phyloP scores from a whole-genome alignment of 768 basidiomycete species.

The Trametes cubensis region DNA sequence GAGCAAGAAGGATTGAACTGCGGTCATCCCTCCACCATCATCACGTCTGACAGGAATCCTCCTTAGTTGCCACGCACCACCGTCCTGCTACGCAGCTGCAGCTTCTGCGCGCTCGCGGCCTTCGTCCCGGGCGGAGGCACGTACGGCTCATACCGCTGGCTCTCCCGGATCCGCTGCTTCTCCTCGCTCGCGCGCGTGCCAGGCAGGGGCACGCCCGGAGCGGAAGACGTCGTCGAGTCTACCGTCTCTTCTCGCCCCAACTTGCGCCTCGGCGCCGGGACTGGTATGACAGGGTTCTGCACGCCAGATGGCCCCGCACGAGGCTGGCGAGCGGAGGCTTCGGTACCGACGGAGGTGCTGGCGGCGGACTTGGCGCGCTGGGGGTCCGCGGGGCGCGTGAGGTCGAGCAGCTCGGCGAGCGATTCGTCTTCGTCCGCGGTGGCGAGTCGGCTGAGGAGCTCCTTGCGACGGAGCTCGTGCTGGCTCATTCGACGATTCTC shows the following conservation, averaged over 20 bases:
- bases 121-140: slow-evolving; percentile 21
- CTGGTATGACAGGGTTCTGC: neutral
- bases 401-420: slow-evolving; percentile 5
- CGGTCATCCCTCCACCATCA: too few species aligned
- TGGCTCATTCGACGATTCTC: neutral
- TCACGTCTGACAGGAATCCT: too few species aligned
- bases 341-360: too few species aligned
- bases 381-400: neutral
- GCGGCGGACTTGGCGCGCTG: neutral
- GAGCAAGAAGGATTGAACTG: neutral
- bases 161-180: slow-evolving; percentile 16
- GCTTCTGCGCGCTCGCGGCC: slow-evolving; percentile 14
- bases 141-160: slow-evolving; percentile 8
- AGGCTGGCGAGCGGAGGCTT: too few species aligned
- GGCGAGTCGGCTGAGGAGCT: neutral
- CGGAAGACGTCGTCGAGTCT: slow-evolving; percentile 12
- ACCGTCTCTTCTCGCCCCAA: neutral
- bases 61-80: neutral
- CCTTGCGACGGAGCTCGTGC: neutral
- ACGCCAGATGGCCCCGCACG: neutral
- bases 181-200: slow-evolving; percentile 25
- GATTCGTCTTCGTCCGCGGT: neutral
- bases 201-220: slow-evolving; percentile 20
- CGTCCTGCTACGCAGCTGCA: slow-evolving; percentile 4
- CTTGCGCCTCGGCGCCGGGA: neutral